Conservation (phyloP, 208 protist genomes). For the Leishmania mexicana region DNA sequence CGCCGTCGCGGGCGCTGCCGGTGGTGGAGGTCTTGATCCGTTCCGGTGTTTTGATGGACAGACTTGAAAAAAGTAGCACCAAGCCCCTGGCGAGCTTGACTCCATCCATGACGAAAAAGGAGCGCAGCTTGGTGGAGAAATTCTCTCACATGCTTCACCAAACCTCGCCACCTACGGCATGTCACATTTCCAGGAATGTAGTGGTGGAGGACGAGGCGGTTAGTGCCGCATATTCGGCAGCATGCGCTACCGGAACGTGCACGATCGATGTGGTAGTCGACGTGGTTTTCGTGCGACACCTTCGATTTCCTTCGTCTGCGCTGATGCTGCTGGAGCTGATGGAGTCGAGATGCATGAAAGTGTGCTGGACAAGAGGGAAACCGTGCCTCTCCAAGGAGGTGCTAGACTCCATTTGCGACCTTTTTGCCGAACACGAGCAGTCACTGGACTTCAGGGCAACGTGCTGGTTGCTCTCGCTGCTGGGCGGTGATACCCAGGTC, state of each 20-base stretch:
- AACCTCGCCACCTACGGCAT: not conserved
- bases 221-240: slow-evolving; percentile 23
- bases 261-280: slow-evolving; percentile 9
- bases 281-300: slow-evolving; percentile 15
- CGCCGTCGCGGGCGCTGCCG: slow-evolving; percentile 58
- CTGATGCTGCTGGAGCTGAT: slow-evolving; percentile 47
- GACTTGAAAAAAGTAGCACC: slow-evolving; percentile 44
- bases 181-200: not conserved
- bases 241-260: slow-evolving; percentile 22
- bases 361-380: slow-evolving; percentile 9
- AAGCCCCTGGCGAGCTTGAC: slow-evolving; percentile 47
- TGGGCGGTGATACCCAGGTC: slow-evolving; percentile 16
- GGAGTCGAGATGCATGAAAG: slow-evolving; percentile 9
- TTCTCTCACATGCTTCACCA: slow-evolving; percentile 35
- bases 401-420: slow-evolving; percentile 25
- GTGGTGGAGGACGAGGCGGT: slow-evolving; percentile 22
- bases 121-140: slow-evolving; percentile 43
- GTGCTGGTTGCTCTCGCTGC: slow-evolving; percentile 48
- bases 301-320: slow-evolving; percentile 15
- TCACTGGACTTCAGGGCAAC: slow-evolving; percentile 37
- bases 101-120: slow-evolving; percentile 63
- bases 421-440: slow-evolving; percentile 21
- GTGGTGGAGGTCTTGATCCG: slow-evolving; percentile 55
- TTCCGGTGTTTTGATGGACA: slow-evolving; percentile 59
- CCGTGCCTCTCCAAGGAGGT: slow-evolving; percentile 18